A percentile compares a stretch with the other conserved stretches of the same genome.
These are phyloP conservation scores for Plenodomus biglobosus DNA, from an alignment of 2,329 filamentous ascomycete species.

Conservation along the genomic window DNA sequence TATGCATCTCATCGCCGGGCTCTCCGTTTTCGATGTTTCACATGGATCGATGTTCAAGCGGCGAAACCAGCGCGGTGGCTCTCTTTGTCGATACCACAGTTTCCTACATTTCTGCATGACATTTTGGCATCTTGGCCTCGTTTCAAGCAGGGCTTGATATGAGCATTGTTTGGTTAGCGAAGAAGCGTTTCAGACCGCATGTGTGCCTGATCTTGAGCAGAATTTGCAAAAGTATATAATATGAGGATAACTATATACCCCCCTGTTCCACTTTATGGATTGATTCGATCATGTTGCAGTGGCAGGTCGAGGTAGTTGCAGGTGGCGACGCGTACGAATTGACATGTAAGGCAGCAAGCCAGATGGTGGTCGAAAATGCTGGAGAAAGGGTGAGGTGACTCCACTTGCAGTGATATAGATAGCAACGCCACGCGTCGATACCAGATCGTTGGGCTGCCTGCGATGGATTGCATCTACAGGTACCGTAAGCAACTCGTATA, in stretches of 20 bases:
- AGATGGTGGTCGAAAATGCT: too few species aligned
- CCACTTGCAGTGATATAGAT: neutral
- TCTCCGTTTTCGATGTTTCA: neutral
- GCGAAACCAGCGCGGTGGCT: neutral
- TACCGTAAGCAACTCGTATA: too few species aligned
- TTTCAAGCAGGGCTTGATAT: neutral
- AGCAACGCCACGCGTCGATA: neutral
- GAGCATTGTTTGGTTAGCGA: neutral
- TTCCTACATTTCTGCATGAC: neutral
- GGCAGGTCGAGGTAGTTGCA: neutral
- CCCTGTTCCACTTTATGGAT: neutral
- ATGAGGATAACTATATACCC: neutral
- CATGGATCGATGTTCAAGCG: neutral
- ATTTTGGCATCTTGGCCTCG: neutral
- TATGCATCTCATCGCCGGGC: neutral
- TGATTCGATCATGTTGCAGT: neutral
- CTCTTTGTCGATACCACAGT: neutral
- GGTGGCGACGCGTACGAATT: too few species aligned
- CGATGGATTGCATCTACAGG: too few species aligned
- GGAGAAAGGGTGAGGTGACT: too few species aligned
- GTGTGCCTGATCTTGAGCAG: neutral
- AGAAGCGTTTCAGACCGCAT: neutral
- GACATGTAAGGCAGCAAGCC: too few species aligned
- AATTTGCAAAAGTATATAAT: neutral
- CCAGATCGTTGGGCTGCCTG: neutral